phyloP scores from a whole-genome alignment of 1,284 basidiomycete genomes.

The Farysia itapuensis region DNA sequence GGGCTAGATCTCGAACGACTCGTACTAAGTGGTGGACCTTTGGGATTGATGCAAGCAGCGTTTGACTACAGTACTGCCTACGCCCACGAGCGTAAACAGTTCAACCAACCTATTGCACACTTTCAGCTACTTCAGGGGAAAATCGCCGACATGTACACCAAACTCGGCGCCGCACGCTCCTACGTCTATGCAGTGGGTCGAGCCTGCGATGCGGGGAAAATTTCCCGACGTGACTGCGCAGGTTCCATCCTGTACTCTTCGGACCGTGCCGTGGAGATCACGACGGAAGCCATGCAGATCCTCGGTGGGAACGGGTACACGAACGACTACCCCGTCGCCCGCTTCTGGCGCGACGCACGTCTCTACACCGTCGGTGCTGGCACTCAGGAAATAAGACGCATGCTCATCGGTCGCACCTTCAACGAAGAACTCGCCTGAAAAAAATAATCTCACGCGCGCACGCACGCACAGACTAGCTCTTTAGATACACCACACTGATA shows the following conservation, averaged over 20 bases:
- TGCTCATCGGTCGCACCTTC: constrained; percentile 50
- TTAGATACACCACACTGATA: no score
- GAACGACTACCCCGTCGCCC: constrained; percentile 38
- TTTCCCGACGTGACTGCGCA: constrained; percentile 63
- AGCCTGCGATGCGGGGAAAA: constrained; percentile 40
- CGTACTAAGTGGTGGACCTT: constrained; percentile 82
- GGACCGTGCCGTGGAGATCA: constrained; percentile 44
- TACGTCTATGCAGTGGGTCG: constrained; percentile 82
- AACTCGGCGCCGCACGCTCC: constrained; percentile 79
- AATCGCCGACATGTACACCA: constrained; percentile 87
- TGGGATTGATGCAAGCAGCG: constrained; percentile 84
- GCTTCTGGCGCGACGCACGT: constrained; percentile 44
- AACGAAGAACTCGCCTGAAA: constrained; percentile 10
- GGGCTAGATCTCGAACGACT: constrained; percentile 89
- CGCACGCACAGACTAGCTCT: no score
- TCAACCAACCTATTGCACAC: constrained; percentile 79
- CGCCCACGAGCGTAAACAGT: constrained; percentile 86
- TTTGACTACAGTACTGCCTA: constrained; percentile 87
- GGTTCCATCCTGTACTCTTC: constrained; percentile 44
- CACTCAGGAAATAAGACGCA: constrained; percentile 51
- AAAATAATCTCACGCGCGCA: no score
- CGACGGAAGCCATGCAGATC: constrained; percentile 48
- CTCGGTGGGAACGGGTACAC: constrained; percentile 48
- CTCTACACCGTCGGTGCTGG: constrained; percentile 53
- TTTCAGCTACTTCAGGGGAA: constrained; percentile 95